Base-by-base conservation (phyloP, 1,284 basidiomycete genomes). In the Ceratobasidium theobromae region DNA sequence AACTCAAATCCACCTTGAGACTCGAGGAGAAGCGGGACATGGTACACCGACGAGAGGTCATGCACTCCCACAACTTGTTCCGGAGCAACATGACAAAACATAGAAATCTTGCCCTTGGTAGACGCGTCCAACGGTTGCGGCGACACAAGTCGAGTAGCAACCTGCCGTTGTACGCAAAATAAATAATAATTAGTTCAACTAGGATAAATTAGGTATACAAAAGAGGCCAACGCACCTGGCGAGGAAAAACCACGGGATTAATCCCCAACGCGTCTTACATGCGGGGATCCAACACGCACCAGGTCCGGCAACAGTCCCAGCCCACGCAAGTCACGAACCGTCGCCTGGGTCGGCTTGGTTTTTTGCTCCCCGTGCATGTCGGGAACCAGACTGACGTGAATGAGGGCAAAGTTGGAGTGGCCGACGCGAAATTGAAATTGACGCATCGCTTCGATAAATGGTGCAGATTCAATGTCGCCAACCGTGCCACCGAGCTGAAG, bases 361-460 rank as follows among this genome's bases (percentile, higher is more conserved):
- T 99, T 99, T 75, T 98, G 96, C 77, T 99, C 96, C 65, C 97
- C 96, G 67, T 97, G 93, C 80, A 99, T 93, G 72, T 98, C 92
- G 16, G 96, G 96, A 5, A 99, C 95, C 40, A 99, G 86, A n/a
- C 93, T 95, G 67, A 99, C 96, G 73, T 98, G 96, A 70, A 99
- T 91, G 60, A 98, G 85, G 0, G 96, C 96, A 78, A 99, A 99
- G 79, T 99, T 98, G 69, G 95, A 92, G 74, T 92, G 86, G 23
- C 96, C 96, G 28, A 99, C 96, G 66, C 97, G 88, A 83, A 99
- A 99, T 77, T 99, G 94, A 83, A 99, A 99, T 78, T 99, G 96
- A 38, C 96, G 88, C 91, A 99, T 95, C 1, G 96, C 96, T 78
- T 99, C 96, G 66, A 99, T 84, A 77, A 99, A 99, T 3, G 96